These are phyloP conservation scores for Micromonas commoda DNA, from an alignment of 139 green algal species.

Conservation along the genomic window DNA sequence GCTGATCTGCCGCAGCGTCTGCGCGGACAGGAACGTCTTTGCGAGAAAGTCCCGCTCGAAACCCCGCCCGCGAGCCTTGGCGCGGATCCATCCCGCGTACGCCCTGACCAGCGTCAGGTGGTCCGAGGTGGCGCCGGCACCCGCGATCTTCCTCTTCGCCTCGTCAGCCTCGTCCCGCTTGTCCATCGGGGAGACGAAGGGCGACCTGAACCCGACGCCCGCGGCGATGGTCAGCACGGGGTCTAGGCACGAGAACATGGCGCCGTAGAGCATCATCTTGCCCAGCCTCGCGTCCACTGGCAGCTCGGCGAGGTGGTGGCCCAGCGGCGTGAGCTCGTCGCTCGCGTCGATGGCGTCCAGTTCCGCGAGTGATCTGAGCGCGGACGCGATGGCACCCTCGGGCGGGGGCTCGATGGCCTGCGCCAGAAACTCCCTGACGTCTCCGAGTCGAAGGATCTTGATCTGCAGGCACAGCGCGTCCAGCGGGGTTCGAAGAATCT, in stretches of 20 bases:
- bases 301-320: slow-evolving; percentile 34
- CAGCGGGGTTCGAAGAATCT: slow-evolving; percentile 80
- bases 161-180: slow-evolving; percentile 75
- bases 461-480: slow-evolving; percentile 45
- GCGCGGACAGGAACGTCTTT: slow-evolving; percentile 16
- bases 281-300: slow-evolving; percentile 40
- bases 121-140: slow-evolving; percentile 91
- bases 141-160: slow-evolving; percentile 91
- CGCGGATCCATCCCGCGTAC: slow-evolving; percentile 92
- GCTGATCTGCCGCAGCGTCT: slow-evolving; percentile 24
- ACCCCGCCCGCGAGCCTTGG: slow-evolving; percentile 85
- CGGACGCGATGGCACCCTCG: slow-evolving; percentile 27
- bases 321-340: slow-evolving; percentile 39
- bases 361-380: slow-evolving; percentile 28
- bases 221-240: slow-evolving; percentile 82
- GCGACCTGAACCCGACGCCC: slow-evolving; percentile 58
- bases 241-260: slow-evolving; percentile 40
- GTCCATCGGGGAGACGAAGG: slow-evolving; percentile 51
- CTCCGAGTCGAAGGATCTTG: slow-evolving; percentile 12
- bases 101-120: slow-evolving; percentile 93
- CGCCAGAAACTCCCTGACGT: slow-evolving; percentile 23
- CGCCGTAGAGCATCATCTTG: slow-evolving; percentile 47
- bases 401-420: slow-evolving; percentile 25
- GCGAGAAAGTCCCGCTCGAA: slow-evolving; percentile 54
- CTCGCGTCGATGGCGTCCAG: slow-evolving; percentile 38